These are phyloP conservation scores for Apiospora pterosperma DNA, from an alignment of 2,329 filamentous ascomycete genomes.

Conservation along the genomic window DNA sequence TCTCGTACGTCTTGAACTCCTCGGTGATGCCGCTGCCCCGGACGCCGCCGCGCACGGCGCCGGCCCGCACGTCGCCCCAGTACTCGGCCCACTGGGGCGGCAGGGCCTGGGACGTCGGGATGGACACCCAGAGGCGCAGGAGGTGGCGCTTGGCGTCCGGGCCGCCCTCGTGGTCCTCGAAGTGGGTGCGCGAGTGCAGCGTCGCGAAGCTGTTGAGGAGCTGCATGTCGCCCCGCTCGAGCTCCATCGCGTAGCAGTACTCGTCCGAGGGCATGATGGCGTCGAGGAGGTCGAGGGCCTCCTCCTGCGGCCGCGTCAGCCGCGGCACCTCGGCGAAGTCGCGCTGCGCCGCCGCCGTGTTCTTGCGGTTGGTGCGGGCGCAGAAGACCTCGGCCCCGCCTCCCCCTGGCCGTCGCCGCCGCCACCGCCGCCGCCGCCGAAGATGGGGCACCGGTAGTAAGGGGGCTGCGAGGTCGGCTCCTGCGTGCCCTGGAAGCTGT, in stretches of 20 bases:
- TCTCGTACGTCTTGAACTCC: constrained; percentile 7
- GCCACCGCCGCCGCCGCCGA: background rate
- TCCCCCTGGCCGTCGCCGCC: background rate
- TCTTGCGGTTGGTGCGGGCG: constrained; percentile 13
- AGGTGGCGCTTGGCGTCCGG: constrained; percentile 12
- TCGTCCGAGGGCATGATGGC: constrained; percentile 10
- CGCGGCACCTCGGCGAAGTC: constrained; percentile 11
- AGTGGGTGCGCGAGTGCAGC: constrained; percentile 11
- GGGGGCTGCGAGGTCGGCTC: constrained; percentile 7
- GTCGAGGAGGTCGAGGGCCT: constrained; percentile 10
- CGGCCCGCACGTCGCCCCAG: constrained; percentile 10
- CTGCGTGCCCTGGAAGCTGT: constrained; percentile 11
- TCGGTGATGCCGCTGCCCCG: constrained; percentile 5
- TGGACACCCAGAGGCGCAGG: constrained; percentile 13
- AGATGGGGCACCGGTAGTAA: constrained; percentile 11
- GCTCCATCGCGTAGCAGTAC: constrained; percentile 13
- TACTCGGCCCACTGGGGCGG: constrained; percentile 11
- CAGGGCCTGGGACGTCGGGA: constrained; percentile 10
- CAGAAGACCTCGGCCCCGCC: background rate
- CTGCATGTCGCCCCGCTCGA: constrained; percentile 12
- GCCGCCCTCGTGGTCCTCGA: constrained; percentile 7
- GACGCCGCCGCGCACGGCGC: constrained; percentile 5
- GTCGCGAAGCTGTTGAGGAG: constrained; percentile 13
- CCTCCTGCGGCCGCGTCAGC: constrained; percentile 5
- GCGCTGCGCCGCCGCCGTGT: constrained; percentile 9